A percentile compares a stretch with the other conserved stretches of the same genome.
These are phyloP conservation scores for Magnolia officinalis DNA, from an alignment of 164 flowering plant species.

Conservation along the genomic window DNA sequence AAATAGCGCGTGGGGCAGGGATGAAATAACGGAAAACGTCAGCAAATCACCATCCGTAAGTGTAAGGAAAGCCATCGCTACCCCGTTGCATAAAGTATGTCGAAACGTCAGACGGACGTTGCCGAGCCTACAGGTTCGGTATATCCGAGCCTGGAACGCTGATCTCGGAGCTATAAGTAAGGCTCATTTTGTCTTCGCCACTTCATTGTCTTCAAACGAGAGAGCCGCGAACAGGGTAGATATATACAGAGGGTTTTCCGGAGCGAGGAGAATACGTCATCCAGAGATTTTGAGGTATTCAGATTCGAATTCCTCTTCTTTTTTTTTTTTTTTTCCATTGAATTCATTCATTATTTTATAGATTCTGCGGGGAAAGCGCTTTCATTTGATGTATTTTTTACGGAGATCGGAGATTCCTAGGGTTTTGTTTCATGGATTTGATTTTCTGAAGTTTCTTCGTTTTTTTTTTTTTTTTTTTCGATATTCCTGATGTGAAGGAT, in stretches of 20 bases:
- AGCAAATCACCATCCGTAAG: background rate
- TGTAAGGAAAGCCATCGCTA: background rate
- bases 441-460: background rate
- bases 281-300: background rate
- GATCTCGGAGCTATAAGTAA: background rate
- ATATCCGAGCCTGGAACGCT: background rate
- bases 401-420: background rate
- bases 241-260: background rate
- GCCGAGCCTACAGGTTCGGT: background rate
- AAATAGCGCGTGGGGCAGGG: too few species aligned
- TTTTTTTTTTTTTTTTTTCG: background rate
- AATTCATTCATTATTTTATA: background rate
- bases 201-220: background rate
- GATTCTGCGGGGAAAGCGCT: background rate
- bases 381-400: background rate
- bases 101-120: background rate
- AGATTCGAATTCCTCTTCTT: background rate
- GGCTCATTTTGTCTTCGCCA: background rate
- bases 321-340: background rate
- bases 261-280: background rate
- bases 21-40: background rate
- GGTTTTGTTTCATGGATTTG: background rate
- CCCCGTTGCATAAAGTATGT: background rate
- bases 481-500: background rate
- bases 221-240: background rate